phyloP scores from a whole-genome alignment of 768 basidiomycete genomes.

The Tylopilus plumbeoviolaceoides region DNA sequence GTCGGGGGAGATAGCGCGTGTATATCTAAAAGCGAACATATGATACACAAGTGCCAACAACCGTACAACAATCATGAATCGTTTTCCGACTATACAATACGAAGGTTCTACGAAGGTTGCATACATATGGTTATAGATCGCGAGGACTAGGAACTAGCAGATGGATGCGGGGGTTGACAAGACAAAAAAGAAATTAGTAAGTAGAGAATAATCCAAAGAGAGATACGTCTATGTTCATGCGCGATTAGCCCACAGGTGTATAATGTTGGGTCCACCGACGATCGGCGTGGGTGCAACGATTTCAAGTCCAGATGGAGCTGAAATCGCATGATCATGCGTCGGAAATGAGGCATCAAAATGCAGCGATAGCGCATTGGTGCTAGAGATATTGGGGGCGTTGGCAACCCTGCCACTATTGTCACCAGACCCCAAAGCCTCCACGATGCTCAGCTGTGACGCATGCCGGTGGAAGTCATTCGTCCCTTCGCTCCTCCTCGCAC shows the following conservation, averaged over 20 bases:
- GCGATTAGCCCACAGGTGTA: slow-evolving; percentile 33
- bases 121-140: neutral
- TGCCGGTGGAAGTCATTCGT: slow-evolving; percentile 18
- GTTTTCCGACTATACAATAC: neutral
- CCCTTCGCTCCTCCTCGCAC: slow-evolving; percentile 24
- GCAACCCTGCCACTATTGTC: slow-evolving; percentile 13
- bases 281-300: slow-evolving; percentile 33
- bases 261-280: slow-evolving; percentile 32
- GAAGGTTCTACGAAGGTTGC: neutral
- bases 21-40: slow-evolving; percentile 12
- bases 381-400: slow-evolving; percentile 22
- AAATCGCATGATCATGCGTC: slow-evolving; percentile 20
- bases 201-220: neutral
- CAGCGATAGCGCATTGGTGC: slow-evolving; percentile 32
- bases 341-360: slow-evolving; percentile 35
- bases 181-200: neutral
- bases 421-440: slow-evolving; percentile 20
- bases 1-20: slow-evolving; percentile 2
- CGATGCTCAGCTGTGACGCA: slow-evolving; percentile 16
- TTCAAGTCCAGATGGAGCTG: slow-evolving; percentile 28
- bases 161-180: neutral
- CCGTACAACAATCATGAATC: slow-evolving; percentile 8
- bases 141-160: neutral
- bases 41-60: slow-evolving; percentile 22
- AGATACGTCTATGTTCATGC: slow-evolving; percentile 17